These are phyloP conservation scores for Aspergillus tanneri DNA, from an alignment of 2,329 filamentous ascomycete species.

Conservation along the genomic window DNA sequence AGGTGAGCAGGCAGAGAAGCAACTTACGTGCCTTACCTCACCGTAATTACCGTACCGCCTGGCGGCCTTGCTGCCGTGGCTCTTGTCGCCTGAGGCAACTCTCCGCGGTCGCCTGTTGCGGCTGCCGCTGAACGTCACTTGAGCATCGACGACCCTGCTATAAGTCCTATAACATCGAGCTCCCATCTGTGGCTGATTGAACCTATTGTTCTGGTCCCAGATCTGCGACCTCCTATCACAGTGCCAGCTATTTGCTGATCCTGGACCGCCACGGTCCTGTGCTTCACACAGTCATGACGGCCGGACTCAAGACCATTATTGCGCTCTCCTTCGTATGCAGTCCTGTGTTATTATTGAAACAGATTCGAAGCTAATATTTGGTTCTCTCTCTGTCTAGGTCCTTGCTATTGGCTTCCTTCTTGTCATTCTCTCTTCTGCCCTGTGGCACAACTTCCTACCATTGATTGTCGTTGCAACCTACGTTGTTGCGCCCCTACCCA, in stretches of 20 bases:
- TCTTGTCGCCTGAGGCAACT: constrained; percentile 22
- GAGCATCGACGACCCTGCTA: constrained; percentile 4
- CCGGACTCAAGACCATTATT: constrained; percentile 98
- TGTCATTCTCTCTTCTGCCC: constrained; percentile 93
- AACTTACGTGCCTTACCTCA: constrained; percentile 34
- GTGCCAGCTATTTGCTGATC: too few relatives aligned
- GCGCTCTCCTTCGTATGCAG: constrained; percentile 84
- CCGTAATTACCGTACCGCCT: constrained; percentile 15
- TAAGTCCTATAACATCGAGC: background rate
- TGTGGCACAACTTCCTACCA: constrained; percentile 92
- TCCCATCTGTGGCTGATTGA: background rate
- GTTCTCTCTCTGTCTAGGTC: constrained; percentile 52
- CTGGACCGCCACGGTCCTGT: constrained; percentile 23
- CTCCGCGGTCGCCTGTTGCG: too few relatives aligned
- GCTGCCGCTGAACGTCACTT: constrained; percentile 32
- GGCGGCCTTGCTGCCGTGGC: constrained; percentile 8
- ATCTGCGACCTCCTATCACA: too few relatives aligned
- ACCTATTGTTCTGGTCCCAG: too few relatives aligned
- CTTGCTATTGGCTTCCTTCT: constrained; percentile 98
- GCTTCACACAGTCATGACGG: constrained; percentile 55
- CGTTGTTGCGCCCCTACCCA: constrained; percentile 87
- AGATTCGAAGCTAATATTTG: constrained; percentile 1
- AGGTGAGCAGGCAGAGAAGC: constrained; percentile 32
- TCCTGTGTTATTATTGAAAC: background rate
- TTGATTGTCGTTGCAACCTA: constrained; percentile 95